These are phyloP conservation scores for Fremontodendron californicum DNA, from an alignment of 345 rosid species.

Conservation along the genomic window DNA sequence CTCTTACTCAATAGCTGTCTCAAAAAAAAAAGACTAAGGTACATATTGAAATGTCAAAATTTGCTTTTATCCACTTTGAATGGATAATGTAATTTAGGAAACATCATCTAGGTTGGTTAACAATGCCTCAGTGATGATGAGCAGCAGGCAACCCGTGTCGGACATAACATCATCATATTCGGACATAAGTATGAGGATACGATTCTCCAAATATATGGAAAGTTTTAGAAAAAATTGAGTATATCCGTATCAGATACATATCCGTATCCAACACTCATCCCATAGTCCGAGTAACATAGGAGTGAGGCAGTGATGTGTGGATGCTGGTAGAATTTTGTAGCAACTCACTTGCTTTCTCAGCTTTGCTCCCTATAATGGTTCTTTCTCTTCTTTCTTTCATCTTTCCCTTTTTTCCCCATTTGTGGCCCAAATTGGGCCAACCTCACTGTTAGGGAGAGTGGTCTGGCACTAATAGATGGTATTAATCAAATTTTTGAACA, in stretches of 20 bases:
- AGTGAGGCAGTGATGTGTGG: not conserved
- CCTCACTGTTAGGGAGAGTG: not conserved
- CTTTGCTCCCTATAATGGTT: not conserved
- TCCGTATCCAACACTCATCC: too few species aligned
- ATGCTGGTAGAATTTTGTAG: not conserved
- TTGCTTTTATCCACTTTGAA: not conserved
- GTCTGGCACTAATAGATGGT: not conserved
- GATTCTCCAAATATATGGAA: too few species aligned
- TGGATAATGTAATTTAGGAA: slow-evolving; percentile 6
- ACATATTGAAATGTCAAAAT: not conserved
- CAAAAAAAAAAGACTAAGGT: not conserved
- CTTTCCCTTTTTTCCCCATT: not conserved
- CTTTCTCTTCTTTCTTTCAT: not conserved
- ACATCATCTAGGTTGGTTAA: not conserved
- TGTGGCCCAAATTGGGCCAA: not conserved
- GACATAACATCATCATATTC: too few species aligned
- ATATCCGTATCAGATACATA: too few species aligned
- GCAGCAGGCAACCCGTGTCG: too few species aligned
- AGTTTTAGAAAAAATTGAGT: too few species aligned
- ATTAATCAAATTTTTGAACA: not conserved
- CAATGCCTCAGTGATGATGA: not conserved
- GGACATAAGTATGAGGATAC: too few species aligned
- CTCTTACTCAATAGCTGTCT: slow-evolving; percentile 66
- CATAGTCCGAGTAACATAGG: too few species aligned
- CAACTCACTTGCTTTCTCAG: not conserved